Conservation (phyloP, 352 stramenopile genomes). For the Pythium utonaiense region DNA sequence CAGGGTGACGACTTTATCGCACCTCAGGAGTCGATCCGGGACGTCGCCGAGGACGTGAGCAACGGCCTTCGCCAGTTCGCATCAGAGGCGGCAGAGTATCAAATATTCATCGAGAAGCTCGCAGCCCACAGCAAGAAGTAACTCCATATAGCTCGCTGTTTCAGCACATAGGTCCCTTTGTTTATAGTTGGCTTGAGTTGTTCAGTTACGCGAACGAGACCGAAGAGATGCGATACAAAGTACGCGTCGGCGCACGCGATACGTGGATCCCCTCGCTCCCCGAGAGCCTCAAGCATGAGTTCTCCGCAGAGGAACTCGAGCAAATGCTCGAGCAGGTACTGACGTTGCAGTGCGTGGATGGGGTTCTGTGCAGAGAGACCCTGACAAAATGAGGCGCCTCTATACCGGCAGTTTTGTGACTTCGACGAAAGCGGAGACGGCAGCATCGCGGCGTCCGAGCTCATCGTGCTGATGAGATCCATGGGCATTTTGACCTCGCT, state of each 20-base stretch:
- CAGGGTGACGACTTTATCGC: conserved; percentile 67
- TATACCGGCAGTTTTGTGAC: conserved; percentile 48
- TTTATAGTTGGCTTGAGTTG: not conserved
- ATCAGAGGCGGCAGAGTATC: conserved; percentile 44
- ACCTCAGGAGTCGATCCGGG: conserved; percentile 49
- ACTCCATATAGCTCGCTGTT: not conserved
- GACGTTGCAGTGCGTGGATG: no score
- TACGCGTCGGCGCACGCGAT: conserved; percentile 30
- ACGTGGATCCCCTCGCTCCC: conserved; percentile 48
- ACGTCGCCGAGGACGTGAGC: conserved; percentile 52
- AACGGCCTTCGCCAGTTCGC: conserved; percentile 57
- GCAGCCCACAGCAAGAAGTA: not conserved
- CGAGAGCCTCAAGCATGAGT: conserved; percentile 62
- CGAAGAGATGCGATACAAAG: conserved; percentile 38
- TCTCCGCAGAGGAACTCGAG: conserved; percentile 55
- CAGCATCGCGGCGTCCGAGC: conserved; percentile 52
- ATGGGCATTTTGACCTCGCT: conserved; percentile 49
- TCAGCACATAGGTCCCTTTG: not conserved
- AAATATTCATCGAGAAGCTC: conserved; percentile 34
- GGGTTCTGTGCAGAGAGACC: no score
- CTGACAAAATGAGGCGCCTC: not conserved
- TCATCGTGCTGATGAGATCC: conserved; percentile 57
- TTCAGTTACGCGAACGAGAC: not conserved
- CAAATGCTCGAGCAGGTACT: conserved; percentile 67
- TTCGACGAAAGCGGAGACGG: conserved; percentile 66